A percentile compares a stretch with the other conserved stretches of the same genome.
phyloP scores from a whole-genome alignment of 1,139 yeast species.

The Debaryomyces singareniensis region DNA sequence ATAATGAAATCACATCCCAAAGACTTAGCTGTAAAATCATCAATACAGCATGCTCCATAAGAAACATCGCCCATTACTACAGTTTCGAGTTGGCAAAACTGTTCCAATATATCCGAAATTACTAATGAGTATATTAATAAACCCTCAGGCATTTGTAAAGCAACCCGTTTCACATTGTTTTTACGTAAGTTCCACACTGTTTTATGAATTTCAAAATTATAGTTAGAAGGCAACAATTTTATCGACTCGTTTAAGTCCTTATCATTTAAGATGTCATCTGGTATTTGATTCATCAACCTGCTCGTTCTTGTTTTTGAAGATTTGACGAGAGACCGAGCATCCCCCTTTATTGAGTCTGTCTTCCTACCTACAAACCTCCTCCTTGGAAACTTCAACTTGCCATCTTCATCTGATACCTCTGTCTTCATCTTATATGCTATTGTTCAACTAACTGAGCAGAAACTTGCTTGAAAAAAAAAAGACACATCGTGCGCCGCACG shows the following conservation, averaged over 20 bases:
- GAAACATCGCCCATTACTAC: conserved; percentile 98
- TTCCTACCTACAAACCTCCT: conserved; percentile 32
- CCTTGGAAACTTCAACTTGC: conserved; percentile 10
- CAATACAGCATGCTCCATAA: conserved; percentile 98
- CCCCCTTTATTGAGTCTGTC: conserved; percentile 8
- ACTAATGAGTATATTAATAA: conserved; percentile 78
- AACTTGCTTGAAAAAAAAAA: conserved; percentile 1
- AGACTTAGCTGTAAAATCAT: conserved; percentile 90
- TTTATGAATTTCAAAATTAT: conserved; percentile 92
- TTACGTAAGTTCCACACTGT: conserved; percentile 89
- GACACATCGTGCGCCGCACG: conserved; percentile 8
- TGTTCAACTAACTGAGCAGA: background rate
- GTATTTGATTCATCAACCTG: conserved; percentile 82
- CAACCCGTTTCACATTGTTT: conserved; percentile 66
- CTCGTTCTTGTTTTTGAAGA: conserved; percentile 26
- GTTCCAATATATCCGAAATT: conserved; percentile 84
- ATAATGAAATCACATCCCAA: conserved; percentile 90
- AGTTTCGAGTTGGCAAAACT: conserved; percentile 81
- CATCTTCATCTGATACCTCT: conserved; percentile 2
- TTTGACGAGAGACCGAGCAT: conserved; percentile 15
- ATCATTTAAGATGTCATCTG: conserved; percentile 76
- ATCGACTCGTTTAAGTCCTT: conserved; percentile 77
- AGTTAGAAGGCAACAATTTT: conserved; percentile 75
- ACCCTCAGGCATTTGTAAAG: conserved; percentile 98
- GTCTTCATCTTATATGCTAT: conserved; percentile 3